A percentile compares a stretch with the other conserved stretches of the same genome.
Evolutionary conservation across 345 rosid species (phyloP).

Genomic region (Turnera subulata): DNA sequence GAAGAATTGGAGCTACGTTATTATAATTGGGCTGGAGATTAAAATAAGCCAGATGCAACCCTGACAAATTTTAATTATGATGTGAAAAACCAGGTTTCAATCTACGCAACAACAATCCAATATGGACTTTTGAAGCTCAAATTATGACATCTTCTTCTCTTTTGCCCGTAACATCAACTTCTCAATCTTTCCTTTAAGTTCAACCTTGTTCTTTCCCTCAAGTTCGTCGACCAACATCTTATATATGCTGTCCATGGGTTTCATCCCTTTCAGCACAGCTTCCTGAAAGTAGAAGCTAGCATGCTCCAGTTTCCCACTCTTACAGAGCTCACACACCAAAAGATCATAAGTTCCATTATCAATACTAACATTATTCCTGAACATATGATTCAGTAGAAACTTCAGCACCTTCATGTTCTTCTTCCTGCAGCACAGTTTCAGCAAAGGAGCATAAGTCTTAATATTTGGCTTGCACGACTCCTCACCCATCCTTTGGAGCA

Average conservation of each 20-base stretch:
- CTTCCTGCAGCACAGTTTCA: constrained; percentile 72
- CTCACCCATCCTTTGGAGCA: constrained; percentile 64
- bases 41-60: too few species aligned
- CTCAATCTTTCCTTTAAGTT: constrained; percentile 48
- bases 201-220: too few species aligned
- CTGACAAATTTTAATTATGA: too few species aligned
- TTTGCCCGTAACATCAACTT: constrained; percentile 35
- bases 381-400: constrained; percentile 58
- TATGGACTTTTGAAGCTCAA: too few species aligned
- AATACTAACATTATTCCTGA: constrained; percentile 54
- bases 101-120: too few species aligned
- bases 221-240: constrained; percentile 52
- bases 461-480: constrained; percentile 56
- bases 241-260: constrained; percentile 44
- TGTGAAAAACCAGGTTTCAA: too few species aligned
- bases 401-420: constrained; percentile 65
- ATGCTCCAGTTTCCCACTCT: too few species aligned
- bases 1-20: too few species aligned
- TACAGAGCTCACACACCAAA: constrained; percentile 51
- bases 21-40: too few species aligned
- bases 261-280: constrained; percentile 55
- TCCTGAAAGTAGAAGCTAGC: constrained; percentile 75
- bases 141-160: too few species aligned
- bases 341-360: constrained; percentile 52
- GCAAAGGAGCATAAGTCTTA: constrained; percentile 51